Evolutionary conservation across 164 flowering plant species (phyloP).

Genomic region (Tetrastigma voinierianum): DNA sequence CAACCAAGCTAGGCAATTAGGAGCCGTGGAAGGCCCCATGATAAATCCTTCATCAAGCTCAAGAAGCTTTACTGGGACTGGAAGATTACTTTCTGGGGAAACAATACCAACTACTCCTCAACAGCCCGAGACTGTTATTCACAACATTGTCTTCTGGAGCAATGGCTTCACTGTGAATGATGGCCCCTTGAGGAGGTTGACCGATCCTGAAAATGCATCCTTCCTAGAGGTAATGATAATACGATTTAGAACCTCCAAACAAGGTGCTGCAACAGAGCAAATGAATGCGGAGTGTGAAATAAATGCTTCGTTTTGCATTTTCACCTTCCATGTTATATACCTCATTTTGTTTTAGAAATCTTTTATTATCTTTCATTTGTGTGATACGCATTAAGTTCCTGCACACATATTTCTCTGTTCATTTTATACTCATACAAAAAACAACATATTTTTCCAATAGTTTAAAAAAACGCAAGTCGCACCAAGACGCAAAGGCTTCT

Average conservation of each 20-base stretch:
- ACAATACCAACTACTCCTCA: conserved; percentile 50
- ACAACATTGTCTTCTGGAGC: conserved; percentile 73
- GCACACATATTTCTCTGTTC: no score
- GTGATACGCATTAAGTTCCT: no score
- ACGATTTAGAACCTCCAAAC: background rate
- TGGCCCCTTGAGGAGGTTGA: conserved; percentile 84
- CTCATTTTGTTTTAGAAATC: no score
- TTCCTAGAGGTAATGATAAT: conserved; percentile 58
- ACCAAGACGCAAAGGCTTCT: no score
- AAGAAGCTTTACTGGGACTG: conserved; percentile 79
- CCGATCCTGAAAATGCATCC: conserved; percentile 83
- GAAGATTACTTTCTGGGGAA: conserved; percentile 77
- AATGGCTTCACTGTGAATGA: conserved; percentile 89
- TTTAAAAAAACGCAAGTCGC: no score
- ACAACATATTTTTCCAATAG: no score
- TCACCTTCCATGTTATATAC: no score
- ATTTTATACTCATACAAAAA: no score
- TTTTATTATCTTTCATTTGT: no score
- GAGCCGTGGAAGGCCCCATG: conserved; percentile 77
- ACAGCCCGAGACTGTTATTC: conserved; percentile 59
- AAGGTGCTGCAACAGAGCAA: background rate
- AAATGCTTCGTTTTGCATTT: no score
- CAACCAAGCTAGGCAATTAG: conserved; percentile 78
- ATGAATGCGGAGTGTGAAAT: no score
- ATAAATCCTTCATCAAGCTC: conserved; percentile 69